Evolutionary conservation across 2,329 filamentous ascomycete species (phyloP).

Genomic region (Lachnellula occidentalis): DNA sequence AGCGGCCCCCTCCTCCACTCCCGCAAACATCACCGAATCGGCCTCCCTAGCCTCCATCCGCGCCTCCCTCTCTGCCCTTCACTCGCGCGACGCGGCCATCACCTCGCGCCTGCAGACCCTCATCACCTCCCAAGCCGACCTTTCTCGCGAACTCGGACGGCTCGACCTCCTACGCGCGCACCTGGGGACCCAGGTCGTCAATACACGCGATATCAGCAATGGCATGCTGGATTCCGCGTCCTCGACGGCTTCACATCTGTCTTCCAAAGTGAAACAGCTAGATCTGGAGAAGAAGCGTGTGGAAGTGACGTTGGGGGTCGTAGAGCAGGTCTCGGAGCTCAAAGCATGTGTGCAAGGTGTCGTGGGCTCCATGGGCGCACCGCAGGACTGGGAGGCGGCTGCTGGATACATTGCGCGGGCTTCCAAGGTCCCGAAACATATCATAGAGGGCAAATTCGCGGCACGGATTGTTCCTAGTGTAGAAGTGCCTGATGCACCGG

Average conservation of each 20-base stretch:
- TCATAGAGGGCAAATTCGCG: conserved; percentile 80
- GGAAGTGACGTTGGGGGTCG: conserved; percentile 82
- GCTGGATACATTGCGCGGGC: conserved; percentile 84
- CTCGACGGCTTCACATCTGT: conserved; percentile 78
- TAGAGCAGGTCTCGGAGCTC: conserved; percentile 93
- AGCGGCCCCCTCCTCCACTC: conserved; percentile 10
- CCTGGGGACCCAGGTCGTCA: conserved; percentile 79
- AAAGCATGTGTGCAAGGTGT: conserved; percentile 95
- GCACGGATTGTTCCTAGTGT: conserved; percentile 90
- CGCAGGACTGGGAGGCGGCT: conserved; percentile 97
- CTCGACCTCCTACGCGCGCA: conserved; percentile 86
- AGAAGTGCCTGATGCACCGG: conserved; percentile 88
- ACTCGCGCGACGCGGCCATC: conserved; percentile 68
- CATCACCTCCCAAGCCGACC: conserved; percentile 75
- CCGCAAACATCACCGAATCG: conserved; percentile 56
- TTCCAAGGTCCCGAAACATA: conserved; percentile 70
- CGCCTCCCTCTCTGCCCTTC: conserved; percentile 67
- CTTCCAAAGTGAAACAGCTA: conserved; percentile 77
- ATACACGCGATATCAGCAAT: conserved; percentile 77
- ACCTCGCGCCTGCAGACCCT: conserved; percentile 70
- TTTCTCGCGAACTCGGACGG: conserved; percentile 79
- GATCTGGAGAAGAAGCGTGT: conserved; percentile 90
- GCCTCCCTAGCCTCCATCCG: conserved; percentile 74
- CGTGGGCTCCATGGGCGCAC: conserved; percentile 91
- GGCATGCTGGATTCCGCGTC: conserved; percentile 86